phyloP scores from a whole-genome alignment of 1,139 yeast species.

The Magnusiomyces clavatus region DNA sequence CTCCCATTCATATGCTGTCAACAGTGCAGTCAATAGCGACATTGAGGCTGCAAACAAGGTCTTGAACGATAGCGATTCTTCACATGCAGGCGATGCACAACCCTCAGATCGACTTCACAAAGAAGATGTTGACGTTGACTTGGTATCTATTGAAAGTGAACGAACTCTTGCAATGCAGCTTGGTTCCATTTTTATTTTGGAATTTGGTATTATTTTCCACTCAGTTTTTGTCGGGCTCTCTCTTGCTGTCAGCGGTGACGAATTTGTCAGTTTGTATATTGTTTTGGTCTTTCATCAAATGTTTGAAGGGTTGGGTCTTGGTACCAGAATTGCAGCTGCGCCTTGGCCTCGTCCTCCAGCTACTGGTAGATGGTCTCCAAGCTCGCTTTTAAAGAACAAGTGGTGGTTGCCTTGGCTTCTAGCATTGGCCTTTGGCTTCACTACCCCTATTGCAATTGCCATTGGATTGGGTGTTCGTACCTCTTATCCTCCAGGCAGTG shows the following conservation, averaged over 20 bases:
- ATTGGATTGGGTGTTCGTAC: conserved; percentile 79
- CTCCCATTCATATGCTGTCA: no score
- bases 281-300: conserved; percentile 86
- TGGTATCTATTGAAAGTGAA: neutral
- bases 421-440: conserved; percentile 54
- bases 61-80: neutral
- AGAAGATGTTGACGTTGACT: neutral
- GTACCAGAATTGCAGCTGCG: conserved; percentile 72
- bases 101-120: neutral
- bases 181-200: conserved; percentile 54
- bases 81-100: neutral
- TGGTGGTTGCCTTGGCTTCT: conserved; percentile 50
- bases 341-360: conserved; percentile 45
- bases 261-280: conserved; percentile 65
- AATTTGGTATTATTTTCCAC: conserved; percentile 76
- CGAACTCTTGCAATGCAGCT: conserved; percentile 31
- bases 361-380: no score
- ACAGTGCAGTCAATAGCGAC: neutral
- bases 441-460: conserved; percentile 79
- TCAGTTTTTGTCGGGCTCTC: conserved; percentile 74
- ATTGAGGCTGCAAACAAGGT: neutral
- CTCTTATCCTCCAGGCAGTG: conserved; percentile 49
- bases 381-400: conserved; percentile 22
- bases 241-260: conserved; percentile 65
- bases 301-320: conserved; percentile 90